phyloP scores from a whole-genome alignment of 805 yeast species.

The Ascoidea tarda region DNA sequence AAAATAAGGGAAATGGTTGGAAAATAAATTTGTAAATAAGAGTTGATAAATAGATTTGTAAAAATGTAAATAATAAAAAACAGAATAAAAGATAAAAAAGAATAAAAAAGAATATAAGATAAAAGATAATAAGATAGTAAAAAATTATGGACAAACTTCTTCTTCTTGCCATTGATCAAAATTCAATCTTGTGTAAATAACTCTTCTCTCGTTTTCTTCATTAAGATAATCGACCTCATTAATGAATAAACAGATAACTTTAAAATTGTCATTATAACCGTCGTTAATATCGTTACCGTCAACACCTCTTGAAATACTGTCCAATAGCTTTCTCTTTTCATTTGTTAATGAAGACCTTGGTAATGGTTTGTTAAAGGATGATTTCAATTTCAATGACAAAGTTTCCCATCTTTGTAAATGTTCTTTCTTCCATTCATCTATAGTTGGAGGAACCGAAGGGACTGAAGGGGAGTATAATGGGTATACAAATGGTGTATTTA shows the following conservation, averaged over 20 bases:
- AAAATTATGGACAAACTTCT: constrained; percentile 58
- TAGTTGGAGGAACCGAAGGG: constrained; percentile 29
- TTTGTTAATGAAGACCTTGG: constrained; percentile 50
- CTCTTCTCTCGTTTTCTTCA: constrained; percentile 35
- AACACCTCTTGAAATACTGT: constrained; percentile 67
- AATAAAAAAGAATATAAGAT: constrained; percentile 7
- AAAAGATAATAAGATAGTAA: background rate
- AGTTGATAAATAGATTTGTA: background rate
- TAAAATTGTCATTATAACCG: constrained; percentile 50
- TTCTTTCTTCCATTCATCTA: constrained; percentile 58
- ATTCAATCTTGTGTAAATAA: constrained; percentile 35
- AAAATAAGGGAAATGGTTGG: too few species aligned
- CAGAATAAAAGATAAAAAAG: background rate
- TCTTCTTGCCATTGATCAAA: constrained; percentile 59
- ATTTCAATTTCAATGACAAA: constrained; percentile 43
- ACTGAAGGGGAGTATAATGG: background rate
- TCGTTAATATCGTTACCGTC: constrained; percentile 61
- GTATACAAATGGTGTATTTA: background rate
- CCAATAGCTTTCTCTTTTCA: constrained; percentile 42
- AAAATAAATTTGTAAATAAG: background rate
- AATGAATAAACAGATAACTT: constrained; percentile 52
- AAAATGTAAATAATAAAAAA: background rate
- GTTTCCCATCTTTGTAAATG: constrained; percentile 45
- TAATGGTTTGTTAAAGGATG: constrained; percentile 56
- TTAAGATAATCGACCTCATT: constrained; percentile 58